Percentiles rank a stretch among this genome's conserved stretches.
Evolutionary conservation across 2,329 filamentous ascomycete genomes (phyloP).

Genomic region (Rutstroemia sp.): DNA sequence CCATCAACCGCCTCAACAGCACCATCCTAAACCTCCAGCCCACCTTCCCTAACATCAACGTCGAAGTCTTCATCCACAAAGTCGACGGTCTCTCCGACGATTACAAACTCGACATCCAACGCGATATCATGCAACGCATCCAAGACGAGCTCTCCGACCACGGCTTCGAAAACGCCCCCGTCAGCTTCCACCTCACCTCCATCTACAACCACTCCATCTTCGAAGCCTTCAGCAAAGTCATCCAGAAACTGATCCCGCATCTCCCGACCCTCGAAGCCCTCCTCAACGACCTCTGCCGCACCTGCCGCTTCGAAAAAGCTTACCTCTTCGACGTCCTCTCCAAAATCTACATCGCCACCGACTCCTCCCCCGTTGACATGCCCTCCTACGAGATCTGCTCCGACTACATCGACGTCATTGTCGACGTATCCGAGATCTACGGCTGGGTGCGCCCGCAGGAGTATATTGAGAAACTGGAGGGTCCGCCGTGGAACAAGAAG

Average conservation of each 20-base stretch:
- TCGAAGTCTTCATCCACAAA: slow-evolving; percentile 99
- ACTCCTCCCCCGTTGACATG: slow-evolving; percentile 88
- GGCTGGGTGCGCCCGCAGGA: slow-evolving; percentile 60
- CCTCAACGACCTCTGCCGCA: slow-evolving; percentile 87
- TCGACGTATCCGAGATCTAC: slow-evolving; percentile 94
- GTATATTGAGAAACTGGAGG: slow-evolving; percentile 50
- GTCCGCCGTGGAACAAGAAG: slow-evolving; percentile 51
- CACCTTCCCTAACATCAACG: slow-evolving; percentile 86
- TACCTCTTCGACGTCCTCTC: slow-evolving; percentile 96
- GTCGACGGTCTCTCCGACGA: slow-evolving; percentile 96
- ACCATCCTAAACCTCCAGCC: slow-evolving; percentile 87
- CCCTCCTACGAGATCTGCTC: slow-evolving; percentile 97
- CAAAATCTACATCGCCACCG: slow-evolving; percentile 98
- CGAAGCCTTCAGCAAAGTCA: slow-evolving; percentile 96
- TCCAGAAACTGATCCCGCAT: slow-evolving; percentile 93
- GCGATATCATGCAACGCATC: slow-evolving; percentile 93
- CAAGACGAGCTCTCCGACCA: slow-evolving; percentile 92
- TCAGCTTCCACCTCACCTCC: slow-evolving; percentile 92
- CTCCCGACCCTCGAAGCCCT: slow-evolving; percentile 88
- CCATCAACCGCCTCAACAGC: slow-evolving; percentile 75
- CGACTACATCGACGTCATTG: slow-evolving; percentile 97
- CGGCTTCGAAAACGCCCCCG: slow-evolving; percentile 86
- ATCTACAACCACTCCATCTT: slow-evolving; percentile 99
- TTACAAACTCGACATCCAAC: slow-evolving; percentile 91
- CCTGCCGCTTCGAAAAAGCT: slow-evolving; percentile 93